Percentiles rank a stretch among this genome's conserved stretches.
phyloP scores from a whole-genome alignment of 2,329 filamentous ascomycete species.

The Stromatinia cepivora region DNA sequence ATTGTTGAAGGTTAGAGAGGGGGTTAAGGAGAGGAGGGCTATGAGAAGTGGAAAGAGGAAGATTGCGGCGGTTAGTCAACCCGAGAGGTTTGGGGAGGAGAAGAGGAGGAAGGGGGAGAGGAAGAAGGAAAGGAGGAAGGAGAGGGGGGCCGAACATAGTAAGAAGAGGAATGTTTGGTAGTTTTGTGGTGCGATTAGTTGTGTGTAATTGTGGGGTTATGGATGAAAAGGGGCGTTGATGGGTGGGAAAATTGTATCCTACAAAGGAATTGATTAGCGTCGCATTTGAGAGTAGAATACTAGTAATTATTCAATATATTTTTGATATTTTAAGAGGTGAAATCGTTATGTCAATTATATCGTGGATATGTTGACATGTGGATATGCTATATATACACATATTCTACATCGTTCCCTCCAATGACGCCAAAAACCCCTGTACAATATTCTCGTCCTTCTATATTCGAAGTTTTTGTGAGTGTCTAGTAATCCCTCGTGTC shows the following conservation, averaged over 20 bases:
- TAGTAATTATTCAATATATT: neutral
- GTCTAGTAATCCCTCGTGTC: too few relatives aligned
- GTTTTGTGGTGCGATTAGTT: neutral
- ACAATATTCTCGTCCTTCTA: too few relatives aligned
- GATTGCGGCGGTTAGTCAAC: constrained; percentile 80
- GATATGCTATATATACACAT: too few relatives aligned
- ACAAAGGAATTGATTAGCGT: neutral
- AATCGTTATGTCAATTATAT: neutral
- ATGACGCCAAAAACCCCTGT: too few relatives aligned
- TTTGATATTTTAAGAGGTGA: neutral
- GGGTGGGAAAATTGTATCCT: neutral
- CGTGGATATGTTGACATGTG: too few relatives aligned
- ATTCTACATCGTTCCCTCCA: too few relatives aligned
- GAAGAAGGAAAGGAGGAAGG: constrained; percentile 81
- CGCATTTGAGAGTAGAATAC: neutral
- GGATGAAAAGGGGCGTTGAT: neutral
- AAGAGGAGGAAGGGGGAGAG: constrained; percentile 83
- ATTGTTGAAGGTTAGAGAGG: constrained; percentile 70
- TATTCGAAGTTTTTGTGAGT: too few relatives aligned
- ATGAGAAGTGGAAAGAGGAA: constrained; percentile 80
- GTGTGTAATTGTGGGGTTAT: neutral
- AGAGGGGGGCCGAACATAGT: constrained; percentile 71
- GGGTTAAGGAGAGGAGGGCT: constrained; percentile 70
- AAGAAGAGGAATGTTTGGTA: constrained; percentile 35
- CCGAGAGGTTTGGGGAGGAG: constrained; percentile 73